phyloP scores from a whole-genome alignment of 1,139 yeast species.

The Lizanozyma gosingica region DNA sequence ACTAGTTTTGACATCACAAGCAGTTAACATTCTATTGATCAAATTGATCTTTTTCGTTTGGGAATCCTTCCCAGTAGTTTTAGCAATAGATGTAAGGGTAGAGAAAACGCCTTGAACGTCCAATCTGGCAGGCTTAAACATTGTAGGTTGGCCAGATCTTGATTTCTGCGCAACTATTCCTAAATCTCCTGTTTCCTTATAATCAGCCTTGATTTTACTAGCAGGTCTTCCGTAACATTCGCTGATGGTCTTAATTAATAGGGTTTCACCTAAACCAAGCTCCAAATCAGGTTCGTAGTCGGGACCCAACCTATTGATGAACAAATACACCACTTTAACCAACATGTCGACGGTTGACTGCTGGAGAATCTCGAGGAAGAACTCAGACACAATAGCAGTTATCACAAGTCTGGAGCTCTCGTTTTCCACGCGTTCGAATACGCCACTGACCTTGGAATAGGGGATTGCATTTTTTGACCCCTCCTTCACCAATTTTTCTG shows the following conservation, averaged over 20 bases:
- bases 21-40: conserved; percentile 76
- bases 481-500: conserved; percentile 9
- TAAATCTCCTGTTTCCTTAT: conserved; percentile 76
- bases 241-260: conserved; percentile 78
- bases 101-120: conserved; percentile 67
- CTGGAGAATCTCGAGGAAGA: conserved; percentile 54
- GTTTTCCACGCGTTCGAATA: conserved; percentile 67
- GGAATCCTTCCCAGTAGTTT: conserved; percentile 73
- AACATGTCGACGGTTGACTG: conserved; percentile 48
- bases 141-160: conserved; percentile 76
- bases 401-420: conserved; percentile 81
- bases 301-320: conserved; percentile 86
- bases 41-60: conserved; percentile 68
- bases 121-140: conserved; percentile 85
- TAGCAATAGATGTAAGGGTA: conserved; percentile 70
- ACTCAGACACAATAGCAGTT: conserved; percentile 61
- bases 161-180: conserved; percentile 86
- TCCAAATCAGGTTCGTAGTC: conserved; percentile 89
- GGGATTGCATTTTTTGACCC: conserved; percentile 33
- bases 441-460: conserved; percentile 55
- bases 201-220: conserved; percentile 64
- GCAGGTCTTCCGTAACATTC: conserved; percentile 82
- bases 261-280: conserved; percentile 84
- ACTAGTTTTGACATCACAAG: conserved; percentile 58
- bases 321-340: conserved; percentile 67